phyloP scores from a whole-genome alignment of 805 yeast species.

The Blastobotrys parvus region DNA sequence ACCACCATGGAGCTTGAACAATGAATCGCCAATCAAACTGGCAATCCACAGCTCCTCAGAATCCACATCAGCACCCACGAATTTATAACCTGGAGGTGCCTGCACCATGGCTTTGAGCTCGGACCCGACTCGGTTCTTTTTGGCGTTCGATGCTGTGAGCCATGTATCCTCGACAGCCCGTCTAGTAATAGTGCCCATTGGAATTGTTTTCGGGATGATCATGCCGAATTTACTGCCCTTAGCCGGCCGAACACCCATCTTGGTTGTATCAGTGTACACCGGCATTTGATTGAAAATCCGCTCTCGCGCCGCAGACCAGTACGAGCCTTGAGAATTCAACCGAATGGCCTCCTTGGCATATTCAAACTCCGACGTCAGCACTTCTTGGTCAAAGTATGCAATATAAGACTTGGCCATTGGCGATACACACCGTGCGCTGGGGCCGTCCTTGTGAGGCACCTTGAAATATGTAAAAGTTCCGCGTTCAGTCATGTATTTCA shows the following conservation, averaged over 20 bases:
- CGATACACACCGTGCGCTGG: conserved; percentile 59
- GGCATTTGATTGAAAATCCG: conserved; percentile 82
- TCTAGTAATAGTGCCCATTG: conserved; percentile 96
- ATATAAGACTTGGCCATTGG: conserved; percentile 72
- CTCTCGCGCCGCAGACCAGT: conserved; percentile 88
- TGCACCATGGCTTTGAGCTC: conserved; percentile 79
- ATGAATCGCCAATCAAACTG: conserved; percentile 85
- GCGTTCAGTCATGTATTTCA: conserved; percentile 13
- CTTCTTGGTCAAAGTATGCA: conserved; percentile 62
- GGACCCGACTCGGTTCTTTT: conserved; percentile 76
- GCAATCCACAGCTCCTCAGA: conserved; percentile 99
- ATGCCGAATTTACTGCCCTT: conserved; percentile 40
- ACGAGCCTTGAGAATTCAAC: conserved; percentile 73
- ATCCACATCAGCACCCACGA: conserved; percentile 98
- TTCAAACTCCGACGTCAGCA: conserved; percentile 59
- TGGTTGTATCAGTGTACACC: conserved; percentile 39
- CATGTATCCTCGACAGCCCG: conserved; percentile 96
- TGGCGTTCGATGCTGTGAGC: conserved; percentile 96
- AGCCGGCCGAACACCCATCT: conserved; percentile 17
- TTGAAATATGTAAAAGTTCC: conserved; percentile 42
- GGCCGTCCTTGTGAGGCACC: conserved; percentile 86
- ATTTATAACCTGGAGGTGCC: conserved; percentile 83
- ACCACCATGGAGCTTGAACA: conserved; percentile 84
- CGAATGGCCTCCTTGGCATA: conserved; percentile 70
- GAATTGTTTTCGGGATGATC: conserved; percentile 72